Evolutionary conservation across 2,329 filamentous ascomycete species (phyloP), one percentile per base, ranked within the genome.

Genomic region (Paecilomyces sp.): DNA sequence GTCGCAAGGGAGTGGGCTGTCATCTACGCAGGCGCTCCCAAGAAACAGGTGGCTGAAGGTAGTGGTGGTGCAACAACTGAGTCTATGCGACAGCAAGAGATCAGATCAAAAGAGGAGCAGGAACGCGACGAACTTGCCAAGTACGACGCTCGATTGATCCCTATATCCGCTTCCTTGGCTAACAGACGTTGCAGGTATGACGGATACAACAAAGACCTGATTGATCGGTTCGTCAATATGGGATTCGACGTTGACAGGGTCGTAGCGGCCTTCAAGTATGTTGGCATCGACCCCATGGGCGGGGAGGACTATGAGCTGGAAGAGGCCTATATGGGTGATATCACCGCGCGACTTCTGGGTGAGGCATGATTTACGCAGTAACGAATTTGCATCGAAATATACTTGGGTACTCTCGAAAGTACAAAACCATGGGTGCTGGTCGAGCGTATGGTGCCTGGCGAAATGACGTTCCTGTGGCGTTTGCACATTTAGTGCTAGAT

Each of bases 1-100:
- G 88, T 89, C 65, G 94, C 94, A 0, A 86, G 92, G 63, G 90
- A 97, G 65, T 99, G 94, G 94, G 91, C 94, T 2, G 85, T 95
- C 53, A 83, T 85, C 66, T 85, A 92, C 73, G 94, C 93, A 1
- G 86, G 88, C 33, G 94, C 94, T 15, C 90, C 90, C 0, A 78
- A 77, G 64, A 77, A 76, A 60, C 79, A 82, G 59, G 72, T 82
- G 54, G 81, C 80, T n/a, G 79, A 83, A 62, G 77, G 81, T 7
- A 82, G 77, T 63, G 79, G 82, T 36, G 79, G 79, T 55, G 77
- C 79, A 15, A 82, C 81, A 13, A 78, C 80, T 56, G 80, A 83
- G 64, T 79, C 79, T 0, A 78, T 84, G 59, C 81, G 80, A 65
- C 76, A 79, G 57, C 84, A 85, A 65, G 77, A 82, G 28, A 77